Evolutionary conservation across 208 protist genomes (phyloP), one percentile per base, ranked within the genome.

Genomic region (Vickermania spadyakhi): DNA sequence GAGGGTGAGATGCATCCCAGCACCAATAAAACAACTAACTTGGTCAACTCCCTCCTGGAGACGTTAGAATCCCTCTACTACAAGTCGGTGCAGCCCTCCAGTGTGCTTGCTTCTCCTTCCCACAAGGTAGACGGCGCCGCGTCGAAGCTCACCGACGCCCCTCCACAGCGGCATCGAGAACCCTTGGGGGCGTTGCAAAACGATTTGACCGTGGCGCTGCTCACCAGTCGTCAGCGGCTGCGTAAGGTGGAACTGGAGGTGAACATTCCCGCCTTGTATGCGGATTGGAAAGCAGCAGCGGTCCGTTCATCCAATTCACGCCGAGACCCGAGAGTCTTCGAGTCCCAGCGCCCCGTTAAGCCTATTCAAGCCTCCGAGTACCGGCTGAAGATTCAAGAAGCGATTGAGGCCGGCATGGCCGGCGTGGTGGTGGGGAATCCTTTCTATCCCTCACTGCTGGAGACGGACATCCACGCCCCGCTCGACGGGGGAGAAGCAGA

Each of bases 231-330:
- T 5, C n/a, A 21, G 7, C n/a, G 52, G 11, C 22, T 28, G 22
- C 25, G 3, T 13, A 53, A 69, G 1, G 68, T 91, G 3, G 84
- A 91, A 62, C 49, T 89, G 52, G 81, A 91, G 72, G 56, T 91
- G 4, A 54, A 86, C 52, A 29, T 91, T 13, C 66, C 52, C 7
- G 54, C 30, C 28, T 27, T 91, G 31, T 56, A 81, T 42, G 62
- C 64, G 28, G 74, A 54, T 58, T 84, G 80, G 66, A 73, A 70
- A 60, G 64, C 56, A 21, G 68, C 64, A 7, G 66, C 52, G 11
- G 54, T 66, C 36, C 11, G 36, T 18, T 45, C 36, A 18, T n/a
- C 36, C 11, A 7, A 45, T 7, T n/a, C 36, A 18, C 7, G 11
- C 7, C 36, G 36, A 7, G 7, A 7, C 18, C 18, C 36, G 11